A percentile compares a stretch with the other conserved stretches of the same genome.
These are phyloP conservation scores for Coemansia sp. DNA, from an alignment of 192 early-diverging fungal genomes.

Conservation along the genomic window DNA sequence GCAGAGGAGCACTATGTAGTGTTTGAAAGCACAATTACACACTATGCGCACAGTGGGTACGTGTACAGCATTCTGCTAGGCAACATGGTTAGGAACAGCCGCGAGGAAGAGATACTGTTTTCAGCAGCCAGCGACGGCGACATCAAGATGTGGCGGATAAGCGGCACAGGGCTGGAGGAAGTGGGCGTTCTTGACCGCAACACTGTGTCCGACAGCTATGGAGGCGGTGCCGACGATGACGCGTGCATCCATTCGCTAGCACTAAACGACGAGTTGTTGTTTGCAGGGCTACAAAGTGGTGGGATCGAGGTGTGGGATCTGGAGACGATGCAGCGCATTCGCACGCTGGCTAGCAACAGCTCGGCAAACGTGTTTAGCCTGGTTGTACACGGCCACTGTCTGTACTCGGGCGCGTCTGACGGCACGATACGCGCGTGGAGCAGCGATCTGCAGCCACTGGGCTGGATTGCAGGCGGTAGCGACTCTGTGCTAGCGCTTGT, in stretches of 20 bases:
- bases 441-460: constrained; percentile 59
- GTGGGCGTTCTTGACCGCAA: constrained; percentile 33
- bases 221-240: constrained; percentile 32
- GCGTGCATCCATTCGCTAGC: constrained; percentile 63
- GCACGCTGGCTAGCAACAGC: constrained; percentile 36
- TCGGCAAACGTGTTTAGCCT: constrained; percentile 61
- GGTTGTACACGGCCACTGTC: constrained; percentile 35
- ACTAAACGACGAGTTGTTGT: constrained; percentile 67
- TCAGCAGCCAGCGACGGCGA: constrained; percentile 71
- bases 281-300: constrained; percentile 74
- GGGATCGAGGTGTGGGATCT: constrained; percentile 74
- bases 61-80: constrained; percentile 65
- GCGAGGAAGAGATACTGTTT: constrained; percentile 23
- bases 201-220: background rate
- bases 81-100: background rate
- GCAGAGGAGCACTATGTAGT: constrained; percentile 58
- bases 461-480: constrained; percentile 54
- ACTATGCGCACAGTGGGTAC: constrained; percentile 73
- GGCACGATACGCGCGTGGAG: constrained; percentile 70
- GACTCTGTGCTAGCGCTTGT: constrained; percentile 62
- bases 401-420: constrained; percentile 69
- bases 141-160: constrained; percentile 56
- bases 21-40: constrained; percentile 55
- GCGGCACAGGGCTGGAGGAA: constrained; percentile 19
- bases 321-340: constrained; percentile 64